A percentile compares a stretch with the other conserved stretches of the same genome.
Evolutionary conservation across 352 stramenopile genomes (phyloP).

Genomic region (Globisporangium perplexum): DNA sequence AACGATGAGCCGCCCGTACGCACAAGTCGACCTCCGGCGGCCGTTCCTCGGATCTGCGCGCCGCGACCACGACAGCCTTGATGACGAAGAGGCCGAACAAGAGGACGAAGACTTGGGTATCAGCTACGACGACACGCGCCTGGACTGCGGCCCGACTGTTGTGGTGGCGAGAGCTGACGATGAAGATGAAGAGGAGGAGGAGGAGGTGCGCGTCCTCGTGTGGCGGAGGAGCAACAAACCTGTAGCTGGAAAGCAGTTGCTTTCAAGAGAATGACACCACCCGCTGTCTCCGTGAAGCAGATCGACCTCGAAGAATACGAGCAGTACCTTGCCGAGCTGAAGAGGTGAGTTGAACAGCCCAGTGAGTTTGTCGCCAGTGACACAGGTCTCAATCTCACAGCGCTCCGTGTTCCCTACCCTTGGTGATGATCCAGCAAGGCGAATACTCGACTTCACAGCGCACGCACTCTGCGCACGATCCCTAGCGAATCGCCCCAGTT

Average conservation of each 20-base stretch:
- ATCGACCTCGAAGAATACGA: conserved; percentile 63
- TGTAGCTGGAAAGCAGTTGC: background rate
- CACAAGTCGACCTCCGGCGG: conserved; percentile 5
- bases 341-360: conserved; percentile 18
- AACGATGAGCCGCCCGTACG: conserved; percentile 7
- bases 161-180: too few relatives aligned
- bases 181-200: conserved; percentile 18
- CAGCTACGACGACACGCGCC: background rate
- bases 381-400: background rate
- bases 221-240: background rate
- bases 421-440: conserved; percentile 22
- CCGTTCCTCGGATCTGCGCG: background rate
- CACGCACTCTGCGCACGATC: conserved; percentile 24
- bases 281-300: conserved; percentile 8
- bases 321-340: conserved; percentile 44
- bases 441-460: conserved; percentile 30
- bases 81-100: background rate
- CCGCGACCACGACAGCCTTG: background rate
- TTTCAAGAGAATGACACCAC: background rate
- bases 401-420: background rate
- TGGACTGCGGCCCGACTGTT: background rate
- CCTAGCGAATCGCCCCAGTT: conserved; percentile 46
- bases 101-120: conserved; percentile 3
- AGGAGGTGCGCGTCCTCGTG: conserved; percentile 14
- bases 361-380: background rate